Evolutionary conservation across 2,329 filamentous ascomycete genomes (phyloP), one percentile per base, ranked within the genome.

Genomic region (Colletotrichum lindemuthianum): DNA sequence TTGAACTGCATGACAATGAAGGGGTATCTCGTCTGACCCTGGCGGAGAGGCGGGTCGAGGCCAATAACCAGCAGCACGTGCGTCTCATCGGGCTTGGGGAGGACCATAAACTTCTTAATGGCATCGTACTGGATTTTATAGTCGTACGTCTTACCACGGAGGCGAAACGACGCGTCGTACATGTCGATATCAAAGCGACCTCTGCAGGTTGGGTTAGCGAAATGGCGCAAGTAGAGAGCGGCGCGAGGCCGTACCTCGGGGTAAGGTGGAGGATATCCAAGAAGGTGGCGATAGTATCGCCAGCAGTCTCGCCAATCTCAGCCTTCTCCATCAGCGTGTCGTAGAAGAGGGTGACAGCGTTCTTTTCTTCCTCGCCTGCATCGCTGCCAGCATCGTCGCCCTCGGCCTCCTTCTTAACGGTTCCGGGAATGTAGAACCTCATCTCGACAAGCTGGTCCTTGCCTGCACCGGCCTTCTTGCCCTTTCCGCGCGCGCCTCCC

Each of bases 1-100:
- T 98, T 98, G 77, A 97, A 92, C 74, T 99, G 96, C 95, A 99
- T 99, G 57, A 99, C 96, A 69, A 99, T 85, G 82, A 99, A 99
- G 8, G 96, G 96, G 76, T 99, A 99, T 72, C 96, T 88, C 10
- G 96, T 99, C 81, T 99, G 96, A 71, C 96, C 96, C 81, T 99
- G 96, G 68, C 96, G 91, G 67, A 99, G 86, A 40, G 96, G 96
- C 32, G 96, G 96, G 73, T 99, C 96, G 40, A 99, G 84, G 58
- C 96, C 96, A 69, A 99, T 90, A 68, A 93, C 95, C 69, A 99
- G 92, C 82, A 99, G 91, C 70, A 92, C 94, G 76, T 99, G 96
- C 71, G 96, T 88, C 70, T 99, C 96, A 76, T 99, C 96, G n/a
- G 96, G 96, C 81, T 99, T 99, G 51, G 96, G 96, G 6, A 99